These are phyloP conservation scores for Xylaria sp. DNA, from an alignment of 2,329 filamentous ascomycete species.

Conservation along the genomic window DNA sequence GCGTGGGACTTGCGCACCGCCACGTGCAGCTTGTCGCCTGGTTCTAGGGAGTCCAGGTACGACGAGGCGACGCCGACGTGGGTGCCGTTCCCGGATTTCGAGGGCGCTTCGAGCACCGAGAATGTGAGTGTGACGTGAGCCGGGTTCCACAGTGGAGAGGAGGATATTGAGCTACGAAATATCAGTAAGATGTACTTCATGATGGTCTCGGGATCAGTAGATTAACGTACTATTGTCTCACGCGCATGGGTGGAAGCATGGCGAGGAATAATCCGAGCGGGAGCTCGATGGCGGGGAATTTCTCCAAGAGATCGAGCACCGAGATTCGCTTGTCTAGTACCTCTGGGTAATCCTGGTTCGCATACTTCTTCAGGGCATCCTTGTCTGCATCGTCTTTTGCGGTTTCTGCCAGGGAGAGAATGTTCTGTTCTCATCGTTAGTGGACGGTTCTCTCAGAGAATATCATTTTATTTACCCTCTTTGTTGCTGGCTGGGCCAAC, in stretches of 20 bases:
- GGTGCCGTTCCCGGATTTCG: conserved; percentile 60
- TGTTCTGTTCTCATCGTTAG: conserved; percentile 50
- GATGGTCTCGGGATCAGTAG: conserved; percentile 50
- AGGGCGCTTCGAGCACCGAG: conserved; percentile 68
- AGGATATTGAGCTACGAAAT: conserved; percentile 71
- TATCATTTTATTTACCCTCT: conserved; percentile 58
- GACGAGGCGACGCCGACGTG: conserved; percentile 70
- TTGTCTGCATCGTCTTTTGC: conserved; percentile 44
- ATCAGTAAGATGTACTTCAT: conserved; percentile 33
- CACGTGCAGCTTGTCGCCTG: conserved; percentile 55
- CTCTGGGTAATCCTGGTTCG: conserved; percentile 58
- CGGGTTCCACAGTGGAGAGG: conserved; percentile 71
- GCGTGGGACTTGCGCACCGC: conserved; percentile 52
- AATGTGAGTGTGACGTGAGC: conserved; percentile 73
- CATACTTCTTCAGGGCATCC: conserved; percentile 58
- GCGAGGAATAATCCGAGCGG: conserved; percentile 74
- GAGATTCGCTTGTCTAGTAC: conserved; percentile 68
- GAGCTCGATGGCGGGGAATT: conserved; percentile 67
- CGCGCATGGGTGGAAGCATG: conserved; percentile 80
- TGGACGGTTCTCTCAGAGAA: neutral
- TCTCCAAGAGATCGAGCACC: conserved; percentile 75
- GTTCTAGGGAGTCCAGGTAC: conserved; percentile 64
- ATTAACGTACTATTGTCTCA: conserved; percentile 74
- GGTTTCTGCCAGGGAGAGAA: conserved; percentile 48
- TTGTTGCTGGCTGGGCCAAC: conserved; percentile 76